Conservation (phyloP, 495 filamentous ascomycete species). For the Usnea hakonensis region DNA sequence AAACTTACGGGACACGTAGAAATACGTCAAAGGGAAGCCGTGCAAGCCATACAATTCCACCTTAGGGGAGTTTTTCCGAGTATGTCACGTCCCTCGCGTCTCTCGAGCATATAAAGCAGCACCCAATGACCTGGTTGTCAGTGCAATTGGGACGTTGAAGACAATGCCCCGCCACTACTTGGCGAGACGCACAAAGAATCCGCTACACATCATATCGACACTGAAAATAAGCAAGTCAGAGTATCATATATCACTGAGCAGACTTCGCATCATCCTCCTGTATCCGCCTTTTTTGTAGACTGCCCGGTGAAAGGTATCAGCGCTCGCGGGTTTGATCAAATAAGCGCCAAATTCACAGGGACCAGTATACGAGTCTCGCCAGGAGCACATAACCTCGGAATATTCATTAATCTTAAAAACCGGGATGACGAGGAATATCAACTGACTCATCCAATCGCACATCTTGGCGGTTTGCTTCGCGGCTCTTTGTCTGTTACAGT, state of each 20-base stretch:
- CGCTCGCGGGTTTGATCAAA: slow-evolving; percentile 87
- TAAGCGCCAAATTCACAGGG: slow-evolving; percentile 95
- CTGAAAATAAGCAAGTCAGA: slow-evolving; percentile 51
- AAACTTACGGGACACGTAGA: slow-evolving; percentile 40
- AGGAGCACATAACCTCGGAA: slow-evolving; percentile 88
- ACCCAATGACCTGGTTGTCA: slow-evolving; percentile 29
- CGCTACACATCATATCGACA: slow-evolving; percentile 29
- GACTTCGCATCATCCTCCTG: slow-evolving; percentile 96
- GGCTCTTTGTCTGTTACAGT: slow-evolving; percentile 80
- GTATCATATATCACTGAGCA: slow-evolving; percentile 95
- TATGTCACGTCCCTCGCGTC: slow-evolving; percentile 30
- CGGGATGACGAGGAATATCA: slow-evolving; percentile 86
- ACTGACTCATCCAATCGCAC: slow-evolving; percentile 87
- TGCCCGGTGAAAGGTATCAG: slow-evolving; percentile 86
- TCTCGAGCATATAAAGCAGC: not conserved
- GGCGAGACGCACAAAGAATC: slow-evolving; percentile 30
- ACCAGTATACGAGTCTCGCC: slow-evolving; percentile 87
- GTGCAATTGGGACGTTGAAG: slow-evolving; percentile 91
- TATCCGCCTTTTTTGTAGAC: slow-evolving; percentile 91
- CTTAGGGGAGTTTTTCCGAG: slow-evolving; percentile 94
- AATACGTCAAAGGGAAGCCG: slow-evolving; percentile 97
- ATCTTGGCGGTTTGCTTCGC: slow-evolving; percentile 78
- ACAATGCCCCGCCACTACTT: slow-evolving; percentile 46
- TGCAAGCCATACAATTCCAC: slow-evolving; percentile 99
- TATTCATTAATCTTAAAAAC: slow-evolving; percentile 79